These are phyloP conservation scores for Porphyrellus cyaneotinctus DNA, from an alignment of 768 basidiomycete genomes.

Conservation along the genomic window DNA sequence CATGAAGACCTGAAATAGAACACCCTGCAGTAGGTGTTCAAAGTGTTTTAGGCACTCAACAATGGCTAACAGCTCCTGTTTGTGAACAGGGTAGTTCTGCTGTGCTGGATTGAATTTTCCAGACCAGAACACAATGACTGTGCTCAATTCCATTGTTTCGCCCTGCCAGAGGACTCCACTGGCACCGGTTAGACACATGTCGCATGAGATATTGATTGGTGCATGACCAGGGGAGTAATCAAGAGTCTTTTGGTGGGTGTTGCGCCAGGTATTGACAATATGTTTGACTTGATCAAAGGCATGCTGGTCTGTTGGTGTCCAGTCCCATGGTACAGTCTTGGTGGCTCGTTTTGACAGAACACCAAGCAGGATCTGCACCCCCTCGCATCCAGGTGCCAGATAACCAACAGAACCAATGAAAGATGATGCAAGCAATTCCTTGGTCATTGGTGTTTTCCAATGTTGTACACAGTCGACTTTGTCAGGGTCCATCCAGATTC, in stretches of 20 bases:
- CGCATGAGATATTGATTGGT: no score
- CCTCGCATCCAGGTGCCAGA: conserved; percentile 1
- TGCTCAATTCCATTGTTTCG: background rate
- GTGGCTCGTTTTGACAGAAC: background rate
- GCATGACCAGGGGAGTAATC: no score
- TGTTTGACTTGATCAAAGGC: background rate
- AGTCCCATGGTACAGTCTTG: background rate
- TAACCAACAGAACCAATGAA: background rate
- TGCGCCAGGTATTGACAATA: background rate
- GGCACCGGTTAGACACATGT: no score
- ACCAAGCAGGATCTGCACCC: background rate
- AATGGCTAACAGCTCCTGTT: no score
- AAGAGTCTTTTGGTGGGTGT: no score
- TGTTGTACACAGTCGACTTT: conserved; percentile 37
- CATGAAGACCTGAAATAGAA: no score
- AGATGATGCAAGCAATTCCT: background rate
- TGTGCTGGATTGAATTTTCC: background rate
- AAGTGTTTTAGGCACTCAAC: no score
- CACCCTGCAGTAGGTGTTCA: no score
- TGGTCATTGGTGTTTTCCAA: background rate
- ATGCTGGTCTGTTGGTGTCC: background rate
- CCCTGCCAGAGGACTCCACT: no score
- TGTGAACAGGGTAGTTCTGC: background rate
- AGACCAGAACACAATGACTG: background rate
- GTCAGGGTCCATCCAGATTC: conserved; percentile 41